A percentile compares a stretch with the other conserved stretches of the same genome.
Conservation (phyloP, 768 basidiomycete genomes). For the Kockovaella imperatae region DNA sequence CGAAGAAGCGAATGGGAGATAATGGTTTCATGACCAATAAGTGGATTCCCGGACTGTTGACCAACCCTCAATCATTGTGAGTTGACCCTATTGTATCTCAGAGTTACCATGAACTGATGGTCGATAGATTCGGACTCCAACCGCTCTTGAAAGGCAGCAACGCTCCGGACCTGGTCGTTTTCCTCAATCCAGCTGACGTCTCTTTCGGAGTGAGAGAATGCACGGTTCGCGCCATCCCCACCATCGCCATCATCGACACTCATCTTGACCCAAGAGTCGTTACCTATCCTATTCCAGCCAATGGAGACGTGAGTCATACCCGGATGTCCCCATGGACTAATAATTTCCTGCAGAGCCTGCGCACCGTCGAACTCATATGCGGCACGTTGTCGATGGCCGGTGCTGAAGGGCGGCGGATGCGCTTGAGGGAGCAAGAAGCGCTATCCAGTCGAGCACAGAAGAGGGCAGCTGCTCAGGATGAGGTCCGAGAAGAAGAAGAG, state of each 20-base stretch:
- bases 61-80: slow-evolving; percentile 54
- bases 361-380: slow-evolving; percentile 81
- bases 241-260: slow-evolving; percentile 87
- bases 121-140: slow-evolving; percentile 37
- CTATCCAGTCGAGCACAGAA: neutral
- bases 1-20: slow-evolving; percentile 66
- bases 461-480: neutral
- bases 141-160: slow-evolving; percentile 34
- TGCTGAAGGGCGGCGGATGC: slow-evolving; percentile 44
- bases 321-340: neutral
- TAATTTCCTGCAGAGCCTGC: slow-evolving; percentile 50
- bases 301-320: slow-evolving; percentile 61
- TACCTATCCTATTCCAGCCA: slow-evolving; percentile 98
- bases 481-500: neutral
- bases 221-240: slow-evolving; percentile 79
- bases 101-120: neutral
- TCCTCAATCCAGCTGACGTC: slow-evolving; percentile 83
- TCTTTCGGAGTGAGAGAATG: slow-evolving; percentile 79
- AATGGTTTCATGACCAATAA: slow-evolving; percentile 76
- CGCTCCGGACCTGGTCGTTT: slow-evolving; percentile 77
- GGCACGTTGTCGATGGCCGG: slow-evolving; percentile 87
- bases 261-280: slow-evolving; percentile 92
- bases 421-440: slow-evolving; percentile 18
- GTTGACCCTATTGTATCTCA: slow-evolving; percentile 10
- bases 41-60: slow-evolving; percentile 93